Evolutionary conservation across 352 stramenopile species (phyloP).

Genomic region (Pythium dissimile): DNA sequence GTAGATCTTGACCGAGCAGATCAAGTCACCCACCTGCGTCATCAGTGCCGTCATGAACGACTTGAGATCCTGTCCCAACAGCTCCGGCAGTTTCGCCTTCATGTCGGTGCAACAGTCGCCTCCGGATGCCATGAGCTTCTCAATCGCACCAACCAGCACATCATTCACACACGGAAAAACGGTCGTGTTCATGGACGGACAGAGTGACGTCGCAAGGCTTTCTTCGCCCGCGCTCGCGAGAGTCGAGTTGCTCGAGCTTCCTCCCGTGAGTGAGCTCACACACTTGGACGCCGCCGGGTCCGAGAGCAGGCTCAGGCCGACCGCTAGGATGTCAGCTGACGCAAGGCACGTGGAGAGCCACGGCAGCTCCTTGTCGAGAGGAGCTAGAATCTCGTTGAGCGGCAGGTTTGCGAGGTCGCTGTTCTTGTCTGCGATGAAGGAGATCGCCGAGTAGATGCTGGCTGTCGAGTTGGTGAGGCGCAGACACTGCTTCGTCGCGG

Average conservation of each 20-base stretch:
- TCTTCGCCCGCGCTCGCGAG: background rate
- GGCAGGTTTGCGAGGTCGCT: constrained; percentile 24
- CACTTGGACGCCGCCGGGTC: constrained; percentile 26
- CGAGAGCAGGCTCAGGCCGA: constrained; percentile 23
- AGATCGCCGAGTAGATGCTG: constrained; percentile 24
- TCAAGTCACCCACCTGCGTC: constrained; percentile 24
- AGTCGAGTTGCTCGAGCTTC: background rate
- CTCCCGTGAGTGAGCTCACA: constrained; percentile 17
- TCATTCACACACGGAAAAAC: constrained; percentile 33
- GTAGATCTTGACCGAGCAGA: constrained; percentile 28
- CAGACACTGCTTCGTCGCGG: constrained; percentile 16
- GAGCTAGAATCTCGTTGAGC: constrained; percentile 27
- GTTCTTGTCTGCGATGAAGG: constrained; percentile 17
- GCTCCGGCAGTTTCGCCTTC: constrained; percentile 20
- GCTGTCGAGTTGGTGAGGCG: constrained; percentile 18
- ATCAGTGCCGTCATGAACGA: constrained; percentile 18
- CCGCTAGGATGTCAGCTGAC: constrained; percentile 26
- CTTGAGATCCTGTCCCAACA: constrained; percentile 25
- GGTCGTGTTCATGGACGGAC: constrained; percentile 30
- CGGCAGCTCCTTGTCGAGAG: constrained; percentile 29
- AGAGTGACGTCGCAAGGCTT: constrained; percentile 21
- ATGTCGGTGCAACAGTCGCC: constrained; percentile 33
- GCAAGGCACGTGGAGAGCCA: constrained; percentile 36
- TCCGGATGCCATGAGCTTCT: constrained; percentile 25
- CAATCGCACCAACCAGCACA: constrained; percentile 25